These are phyloP conservation scores for Golubevia sp. DNA, from an alignment of 1,284 basidiomycete species.

Conservation along the genomic window DNA sequence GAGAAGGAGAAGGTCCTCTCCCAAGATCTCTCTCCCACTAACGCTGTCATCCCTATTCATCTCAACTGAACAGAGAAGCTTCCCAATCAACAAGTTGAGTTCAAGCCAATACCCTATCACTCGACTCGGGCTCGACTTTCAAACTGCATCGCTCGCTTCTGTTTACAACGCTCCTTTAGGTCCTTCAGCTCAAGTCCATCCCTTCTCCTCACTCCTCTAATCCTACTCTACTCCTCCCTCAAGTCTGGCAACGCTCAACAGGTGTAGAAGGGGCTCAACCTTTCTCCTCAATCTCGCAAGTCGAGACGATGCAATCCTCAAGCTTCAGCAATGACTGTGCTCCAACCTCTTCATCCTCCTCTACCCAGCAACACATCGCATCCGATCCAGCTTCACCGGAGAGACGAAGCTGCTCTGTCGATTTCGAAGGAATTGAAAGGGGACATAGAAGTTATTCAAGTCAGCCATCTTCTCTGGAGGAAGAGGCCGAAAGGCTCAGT, in stretches of 20 bases:
- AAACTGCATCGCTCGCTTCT: too few species aligned
- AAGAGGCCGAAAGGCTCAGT: neutral
- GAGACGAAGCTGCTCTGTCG: neutral
- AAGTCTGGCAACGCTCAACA: neutral
- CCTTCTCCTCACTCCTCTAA: too few species aligned
- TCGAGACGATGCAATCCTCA: neutral
- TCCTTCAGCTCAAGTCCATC: too few species aligned
- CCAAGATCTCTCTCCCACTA: too few species aligned
- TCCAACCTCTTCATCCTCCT: neutral
- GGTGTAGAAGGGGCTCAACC: neutral
- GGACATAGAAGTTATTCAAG: neutral
- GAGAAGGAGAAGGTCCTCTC: too few species aligned
- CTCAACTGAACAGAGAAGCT: too few species aligned
- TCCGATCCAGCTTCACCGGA: neutral
- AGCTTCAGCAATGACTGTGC: neutral
- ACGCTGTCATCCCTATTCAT: too few species aligned
- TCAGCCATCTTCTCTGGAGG: neutral
- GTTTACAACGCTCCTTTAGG: too few species aligned
- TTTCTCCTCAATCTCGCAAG: neutral
- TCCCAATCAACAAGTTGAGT: too few species aligned
- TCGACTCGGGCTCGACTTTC: too few species aligned
- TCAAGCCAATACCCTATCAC: too few species aligned
- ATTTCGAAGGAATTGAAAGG: neutral
- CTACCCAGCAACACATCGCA: neutral
- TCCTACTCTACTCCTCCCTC: neutral